Base-by-base conservation (phyloP, 2,329 filamentous ascomycete species). In the Calonectria pauciramosa region DNA sequence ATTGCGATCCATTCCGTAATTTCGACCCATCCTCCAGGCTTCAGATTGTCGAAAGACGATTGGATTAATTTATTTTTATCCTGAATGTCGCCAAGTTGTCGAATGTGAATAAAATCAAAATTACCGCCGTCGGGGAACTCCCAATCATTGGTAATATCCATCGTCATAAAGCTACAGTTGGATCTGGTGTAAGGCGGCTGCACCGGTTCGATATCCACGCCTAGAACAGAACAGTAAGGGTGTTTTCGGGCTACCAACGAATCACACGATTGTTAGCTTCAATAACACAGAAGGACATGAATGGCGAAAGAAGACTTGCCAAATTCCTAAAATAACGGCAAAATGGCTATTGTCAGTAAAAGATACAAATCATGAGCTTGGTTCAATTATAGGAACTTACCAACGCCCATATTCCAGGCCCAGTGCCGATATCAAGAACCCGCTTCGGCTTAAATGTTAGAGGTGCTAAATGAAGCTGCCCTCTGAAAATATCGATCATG, bases 1-100 rank as follows among this genome's bases (percentile, higher is more conserved):
- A 76, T 16, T 10, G 76, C 78, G 51, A 80, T 80, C 78, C 78
- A 80, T 78, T 80, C 78, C 14, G 78, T 80, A 3, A 80, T 54
- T 30, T 80, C 78, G 23, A 78, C 78, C 78, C 78, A 80, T 73
- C 78, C 78, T 73, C 78, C 78, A 14, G 78, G 78, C 20, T 74
- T 78, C 20, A 80, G 64, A 28, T 79, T 76, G 28, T 80, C 73
- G 20, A 70, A 80, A 26, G 68, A 36, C 8, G 77, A 68, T 44
- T 80, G 75, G 14, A 78, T 18, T 2, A 80, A 14, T 30, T 71
- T 74, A 5, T 5, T 36, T 26, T 60, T 60, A 38, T 60, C 54
- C n/a, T 16, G 32, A 60, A 60, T 60, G 26, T 60, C 54, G 13
- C 54, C 54, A 38, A 60, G 54, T 60, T 60, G 54, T 36, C 54